These are phyloP conservation scores for Pugionium cornutum DNA, from an alignment of 345 rosid genomes.

Conservation along the genomic window DNA sequence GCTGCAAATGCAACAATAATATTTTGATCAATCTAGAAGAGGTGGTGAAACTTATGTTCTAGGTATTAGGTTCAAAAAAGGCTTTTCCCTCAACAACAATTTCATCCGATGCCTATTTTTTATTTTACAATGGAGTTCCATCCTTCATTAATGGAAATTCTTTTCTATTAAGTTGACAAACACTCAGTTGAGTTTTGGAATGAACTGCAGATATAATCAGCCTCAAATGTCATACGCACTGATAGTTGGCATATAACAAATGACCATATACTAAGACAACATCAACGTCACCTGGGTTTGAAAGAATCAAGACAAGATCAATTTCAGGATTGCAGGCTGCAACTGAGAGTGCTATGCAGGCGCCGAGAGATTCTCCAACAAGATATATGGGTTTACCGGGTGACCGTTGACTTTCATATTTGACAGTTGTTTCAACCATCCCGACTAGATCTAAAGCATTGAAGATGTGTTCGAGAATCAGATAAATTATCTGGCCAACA, in stretches of 20 bases:
- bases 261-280: background rate
- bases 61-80: conserved; percentile 2
- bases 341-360: conserved; percentile 69
- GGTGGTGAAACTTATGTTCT: conserved; percentile 23
- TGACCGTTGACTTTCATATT: conserved; percentile 40
- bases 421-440: conserved; percentile 55
- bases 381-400: conserved; percentile 72
- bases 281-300: conserved; percentile 61
- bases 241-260: conserved; percentile 12
- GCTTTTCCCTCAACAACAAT: background rate
- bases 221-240: background rate
- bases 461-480: background rate
- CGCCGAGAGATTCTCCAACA: conserved; percentile 84
- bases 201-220: background rate
- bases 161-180: conserved; percentile 6
- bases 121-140: too few species aligned
- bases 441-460: conserved; percentile 57
- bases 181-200: background rate
- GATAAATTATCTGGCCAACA: background rate
- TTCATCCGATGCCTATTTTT: too few species aligned
- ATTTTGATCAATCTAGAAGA: conserved; percentile 4
- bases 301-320: conserved; percentile 69
- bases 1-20: conserved; percentile 51
- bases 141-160: background rate
- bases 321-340: conserved; percentile 64